phyloP scores from a whole-genome alignment of 2,329 filamentous ascomycete species.

The Scedosporium minutisporum region DNA sequence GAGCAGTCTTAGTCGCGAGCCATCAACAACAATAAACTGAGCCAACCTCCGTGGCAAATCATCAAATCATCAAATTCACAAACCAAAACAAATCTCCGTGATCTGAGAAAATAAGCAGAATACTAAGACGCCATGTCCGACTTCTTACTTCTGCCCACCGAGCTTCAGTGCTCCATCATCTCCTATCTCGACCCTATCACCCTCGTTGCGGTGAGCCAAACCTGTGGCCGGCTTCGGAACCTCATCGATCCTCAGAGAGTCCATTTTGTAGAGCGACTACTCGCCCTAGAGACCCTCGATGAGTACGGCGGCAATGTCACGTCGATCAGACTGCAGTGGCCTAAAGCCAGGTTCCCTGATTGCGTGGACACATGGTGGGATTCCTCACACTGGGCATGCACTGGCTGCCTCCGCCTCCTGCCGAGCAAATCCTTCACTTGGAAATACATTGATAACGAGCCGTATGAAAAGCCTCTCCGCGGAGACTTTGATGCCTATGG shows the following conservation, averaged over 20 bases:
- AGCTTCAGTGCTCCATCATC: not conserved
- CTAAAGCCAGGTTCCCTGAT: too few species aligned
- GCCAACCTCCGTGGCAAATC: too few species aligned
- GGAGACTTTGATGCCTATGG: too few species aligned
- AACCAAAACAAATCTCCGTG: too few species aligned
- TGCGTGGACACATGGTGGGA: not conserved
- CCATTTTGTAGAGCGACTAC: conserved; percentile 1
- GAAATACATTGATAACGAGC: not conserved
- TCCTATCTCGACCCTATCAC: not conserved
- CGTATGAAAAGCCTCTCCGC: not conserved
- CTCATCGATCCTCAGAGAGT: not conserved
- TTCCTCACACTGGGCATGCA: not conserved
- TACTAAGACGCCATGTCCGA: too few species aligned
- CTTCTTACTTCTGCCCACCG: not conserved
- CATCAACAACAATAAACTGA: too few species aligned
- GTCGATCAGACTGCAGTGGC: too few species aligned
- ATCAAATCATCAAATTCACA: too few species aligned
- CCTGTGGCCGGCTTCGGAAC: conserved; percentile 6
- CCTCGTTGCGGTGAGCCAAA: conserved; percentile 8
- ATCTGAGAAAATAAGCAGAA: too few species aligned
- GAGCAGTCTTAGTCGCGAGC: too few species aligned
- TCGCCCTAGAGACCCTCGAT: not conserved
- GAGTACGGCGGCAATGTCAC: not conserved
- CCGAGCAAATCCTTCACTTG: not conserved
- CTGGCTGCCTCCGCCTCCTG: not conserved